phyloP scores from a whole-genome alignment of 2,329 filamentous ascomycete genomes.

The Onygenales sp. region DNA sequence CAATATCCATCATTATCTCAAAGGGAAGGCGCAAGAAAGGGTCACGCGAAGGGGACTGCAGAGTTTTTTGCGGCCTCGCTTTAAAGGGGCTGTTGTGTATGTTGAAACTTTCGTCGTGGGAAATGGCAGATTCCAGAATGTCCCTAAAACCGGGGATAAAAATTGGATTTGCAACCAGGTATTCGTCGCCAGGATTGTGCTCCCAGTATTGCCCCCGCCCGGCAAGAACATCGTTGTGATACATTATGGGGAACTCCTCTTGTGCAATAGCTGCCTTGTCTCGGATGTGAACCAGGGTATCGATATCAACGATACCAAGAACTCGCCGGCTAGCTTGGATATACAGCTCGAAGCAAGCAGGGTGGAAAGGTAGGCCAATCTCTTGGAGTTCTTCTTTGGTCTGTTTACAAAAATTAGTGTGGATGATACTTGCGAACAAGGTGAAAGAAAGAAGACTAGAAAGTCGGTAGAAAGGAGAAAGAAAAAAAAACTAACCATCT shows the following conservation, averaged over 20 bases:
- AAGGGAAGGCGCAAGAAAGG: slow-evolving; percentile 12
- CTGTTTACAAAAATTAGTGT: neutral
- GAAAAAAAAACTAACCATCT: neutral
- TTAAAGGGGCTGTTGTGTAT: neutral
- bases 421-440: neutral
- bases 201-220: slow-evolving; percentile 5
- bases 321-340: neutral
- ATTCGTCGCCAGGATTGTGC: slow-evolving; percentile 11
- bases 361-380: slow-evolving; percentile 8
- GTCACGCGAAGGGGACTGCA: slow-evolving; percentile 6
- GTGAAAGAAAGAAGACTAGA: neutral
- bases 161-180: slow-evolving; percentile 17
- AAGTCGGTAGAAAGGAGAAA: neutral
- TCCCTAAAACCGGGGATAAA: slow-evolving; percentile 13
- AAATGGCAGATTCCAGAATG: slow-evolving; percentile 5
- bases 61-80: too few relatives aligned
- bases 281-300: neutral
- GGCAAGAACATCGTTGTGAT: neutral
- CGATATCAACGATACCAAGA: slow-evolving; percentile 3
- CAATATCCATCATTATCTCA: slow-evolving; percentile 13
- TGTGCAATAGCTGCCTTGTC: neutral
- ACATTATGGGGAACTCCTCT: neutral
- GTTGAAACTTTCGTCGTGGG: slow-evolving; percentile 4
- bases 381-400: neutral
- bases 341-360: slow-evolving; percentile 13